These are phyloP conservation scores for Puccinia sorghi DNA, from an alignment of 1,284 basidiomycete genomes.

Conservation along the genomic window DNA sequence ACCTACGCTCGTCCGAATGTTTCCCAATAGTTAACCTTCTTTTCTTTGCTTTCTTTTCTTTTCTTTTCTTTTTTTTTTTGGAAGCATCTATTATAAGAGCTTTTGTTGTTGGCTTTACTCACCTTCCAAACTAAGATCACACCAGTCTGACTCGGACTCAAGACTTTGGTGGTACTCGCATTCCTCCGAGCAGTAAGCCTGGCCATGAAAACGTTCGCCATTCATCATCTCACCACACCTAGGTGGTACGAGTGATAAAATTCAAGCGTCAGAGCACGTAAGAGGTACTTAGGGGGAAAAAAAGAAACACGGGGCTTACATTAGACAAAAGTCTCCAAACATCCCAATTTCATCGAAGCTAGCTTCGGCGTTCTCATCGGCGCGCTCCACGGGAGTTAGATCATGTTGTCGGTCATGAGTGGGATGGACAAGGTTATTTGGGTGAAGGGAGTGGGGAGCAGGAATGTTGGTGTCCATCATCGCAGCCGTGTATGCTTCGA, in stretches of 20 bases:
- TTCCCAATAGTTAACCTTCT: too few species aligned
- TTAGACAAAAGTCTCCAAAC: conserved; percentile 13
- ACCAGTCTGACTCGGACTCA: conserved; percentile 2
- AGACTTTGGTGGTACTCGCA: conserved; percentile 8
- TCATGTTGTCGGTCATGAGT: too few species aligned
- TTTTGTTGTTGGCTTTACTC: neutral
- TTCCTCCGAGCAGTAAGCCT: conserved; percentile 19
- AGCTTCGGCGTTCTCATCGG: neutral
- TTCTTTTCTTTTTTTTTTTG: too few species aligned
- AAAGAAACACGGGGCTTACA: neutral
- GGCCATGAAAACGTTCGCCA: neutral
- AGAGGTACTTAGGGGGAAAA: neutral
- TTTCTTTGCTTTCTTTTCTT: too few species aligned
- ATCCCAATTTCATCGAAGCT: neutral
- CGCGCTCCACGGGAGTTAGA: neutral
- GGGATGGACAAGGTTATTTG: neutral
- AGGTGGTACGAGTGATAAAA: too few species aligned
- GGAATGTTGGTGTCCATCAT: neutral
- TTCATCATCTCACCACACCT: conserved; percentile 19
- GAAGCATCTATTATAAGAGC: too few species aligned
- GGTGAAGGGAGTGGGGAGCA: neutral
- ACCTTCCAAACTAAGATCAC: conserved; percentile 19
- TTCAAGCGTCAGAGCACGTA: neutral
- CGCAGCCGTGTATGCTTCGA: too few species aligned
- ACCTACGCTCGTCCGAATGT: neutral